Conservation (phyloP, 495 filamentous ascomycete genomes). For the Parmelia sp. region DNA sequence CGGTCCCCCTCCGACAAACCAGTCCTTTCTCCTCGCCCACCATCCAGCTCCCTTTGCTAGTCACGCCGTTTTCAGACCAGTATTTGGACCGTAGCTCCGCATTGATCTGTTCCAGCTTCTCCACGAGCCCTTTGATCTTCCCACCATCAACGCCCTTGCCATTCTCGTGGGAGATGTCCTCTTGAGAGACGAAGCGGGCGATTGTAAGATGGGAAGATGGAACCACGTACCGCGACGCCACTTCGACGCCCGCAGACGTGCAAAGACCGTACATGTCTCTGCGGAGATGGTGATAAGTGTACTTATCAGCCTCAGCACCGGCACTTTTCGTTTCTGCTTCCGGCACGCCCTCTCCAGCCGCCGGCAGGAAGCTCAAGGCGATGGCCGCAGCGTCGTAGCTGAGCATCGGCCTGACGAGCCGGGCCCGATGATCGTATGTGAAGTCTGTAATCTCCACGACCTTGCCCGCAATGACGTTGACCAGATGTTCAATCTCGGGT, state of each 20-base stretch:
- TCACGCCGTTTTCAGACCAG: slow-evolving; percentile 49
- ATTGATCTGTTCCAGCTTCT: slow-evolving; percentile 71
- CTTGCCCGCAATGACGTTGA: slow-evolving; percentile 44
- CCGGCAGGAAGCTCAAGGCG: slow-evolving; percentile 79
- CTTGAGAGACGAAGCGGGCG: slow-evolving; percentile 63
- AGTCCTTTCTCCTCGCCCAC: slow-evolving; percentile 72
- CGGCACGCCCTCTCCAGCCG: slow-evolving; percentile 47
- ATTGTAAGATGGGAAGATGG: slow-evolving; percentile 86
- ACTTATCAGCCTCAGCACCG: slow-evolving; percentile 47
- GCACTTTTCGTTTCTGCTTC: slow-evolving; percentile 23
- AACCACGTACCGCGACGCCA: slow-evolving; percentile 73
- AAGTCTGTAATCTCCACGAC: slow-evolving; percentile 54
- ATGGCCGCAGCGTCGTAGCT: slow-evolving; percentile 80
- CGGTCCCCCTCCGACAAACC: slow-evolving; percentile 57
- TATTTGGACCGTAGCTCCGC: slow-evolving; percentile 57
- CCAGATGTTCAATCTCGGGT: slow-evolving; percentile 53
- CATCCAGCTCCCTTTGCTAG: slow-evolving; percentile 52
- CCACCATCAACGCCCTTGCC: slow-evolving; percentile 33
- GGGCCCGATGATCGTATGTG: slow-evolving; percentile 55
- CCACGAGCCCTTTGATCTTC: slow-evolving; percentile 53
- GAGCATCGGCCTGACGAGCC: slow-evolving; percentile 73
- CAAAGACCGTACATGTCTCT: slow-evolving; percentile 64
- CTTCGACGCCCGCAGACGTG: slow-evolving; percentile 48
- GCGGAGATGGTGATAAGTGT: slow-evolving; percentile 87
- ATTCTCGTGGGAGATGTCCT: slow-evolving; percentile 37